Evolutionary conservation across 2,329 filamentous ascomycete genomes (phyloP).

Genomic region (Arthrobotrys megalospora): DNA sequence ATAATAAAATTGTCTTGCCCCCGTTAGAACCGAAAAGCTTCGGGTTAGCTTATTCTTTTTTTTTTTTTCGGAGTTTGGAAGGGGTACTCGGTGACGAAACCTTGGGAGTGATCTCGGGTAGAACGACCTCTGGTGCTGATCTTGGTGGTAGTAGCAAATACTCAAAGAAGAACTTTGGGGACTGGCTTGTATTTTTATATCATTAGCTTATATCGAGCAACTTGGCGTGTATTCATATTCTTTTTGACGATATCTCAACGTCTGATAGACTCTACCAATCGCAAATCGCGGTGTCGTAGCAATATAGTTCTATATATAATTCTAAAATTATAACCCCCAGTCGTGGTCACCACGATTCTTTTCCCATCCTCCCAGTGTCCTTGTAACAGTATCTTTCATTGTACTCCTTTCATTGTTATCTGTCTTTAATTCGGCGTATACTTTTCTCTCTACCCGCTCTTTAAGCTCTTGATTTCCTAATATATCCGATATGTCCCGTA

Average conservation of each 20-base stretch:
- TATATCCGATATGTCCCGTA: slow-evolving; percentile 21
- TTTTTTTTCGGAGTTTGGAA: neutral
- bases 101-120: too few species aligned
- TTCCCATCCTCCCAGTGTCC: slow-evolving; percentile 31
- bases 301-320: too few species aligned
- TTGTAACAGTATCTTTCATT: slow-evolving; percentile 20
- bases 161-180: too few species aligned
- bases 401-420: neutral
- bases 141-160: too few species aligned
- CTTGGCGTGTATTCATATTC: neutral
- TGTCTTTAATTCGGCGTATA: slow-evolving; percentile 16
- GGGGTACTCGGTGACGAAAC: neutral
- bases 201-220: neutral
- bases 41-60: neutral
- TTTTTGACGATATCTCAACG: neutral
- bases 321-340: slow-evolving; percentile 24
- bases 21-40: too few species aligned
- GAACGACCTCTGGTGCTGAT: too few species aligned
- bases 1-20: neutral
- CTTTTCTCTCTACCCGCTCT: neutral
- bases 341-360: slow-evolving; percentile 40
- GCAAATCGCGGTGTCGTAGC: too few species aligned
- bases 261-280: too few species aligned
- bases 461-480: slow-evolving; percentile 13
- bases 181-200: neutral